phyloP scores from a whole-genome alignment of 352 stramenopile species.

The Globisporangium okanoganense region DNA sequence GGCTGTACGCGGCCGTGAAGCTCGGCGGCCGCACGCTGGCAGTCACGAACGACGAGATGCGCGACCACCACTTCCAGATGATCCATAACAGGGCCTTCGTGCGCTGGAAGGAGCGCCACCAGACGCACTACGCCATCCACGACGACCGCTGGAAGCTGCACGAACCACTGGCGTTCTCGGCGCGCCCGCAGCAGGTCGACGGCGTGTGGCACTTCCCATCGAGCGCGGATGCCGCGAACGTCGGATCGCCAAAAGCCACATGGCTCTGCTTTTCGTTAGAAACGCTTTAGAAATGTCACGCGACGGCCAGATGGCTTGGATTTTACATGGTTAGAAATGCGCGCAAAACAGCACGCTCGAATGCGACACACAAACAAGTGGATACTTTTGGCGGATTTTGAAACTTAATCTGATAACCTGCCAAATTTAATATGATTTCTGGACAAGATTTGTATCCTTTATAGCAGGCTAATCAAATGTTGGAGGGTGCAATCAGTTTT shows the following conservation, averaged over 20 bases:
- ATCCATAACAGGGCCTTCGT: slow-evolving; percentile 93
- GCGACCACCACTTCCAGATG: slow-evolving; percentile 99
- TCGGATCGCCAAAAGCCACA: slow-evolving; percentile 13
- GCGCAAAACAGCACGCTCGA: background rate
- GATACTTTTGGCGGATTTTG: background rate
- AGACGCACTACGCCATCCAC: slow-evolving; percentile 89
- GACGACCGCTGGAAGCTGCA: slow-evolving; percentile 36
- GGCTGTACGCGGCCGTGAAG: slow-evolving; percentile 94
- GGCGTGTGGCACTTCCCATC: slow-evolving; percentile 70
- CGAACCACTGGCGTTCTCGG: slow-evolving; percentile 61
- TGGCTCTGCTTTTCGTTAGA: slow-evolving; percentile 52
- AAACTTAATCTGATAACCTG: too few relatives aligned
- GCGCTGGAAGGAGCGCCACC: slow-evolving; percentile 96
- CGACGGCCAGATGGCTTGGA: background rate
- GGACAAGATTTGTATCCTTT: too few relatives aligned
- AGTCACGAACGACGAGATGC: slow-evolving; percentile 99
- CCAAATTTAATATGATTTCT: too few relatives aligned
- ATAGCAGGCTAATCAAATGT: too few relatives aligned
- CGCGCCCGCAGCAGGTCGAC: slow-evolving; percentile 49
- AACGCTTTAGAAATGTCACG: slow-evolving; percentile 2
- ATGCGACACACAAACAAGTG: background rate
- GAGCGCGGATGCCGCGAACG: background rate
- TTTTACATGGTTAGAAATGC: background rate
- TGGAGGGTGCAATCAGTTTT: too few relatives aligned
- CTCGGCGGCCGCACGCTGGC: slow-evolving; percentile 77